phyloP scores from a whole-genome alignment of 75 land plant species.

The Cupressus sempervirens region DNA sequence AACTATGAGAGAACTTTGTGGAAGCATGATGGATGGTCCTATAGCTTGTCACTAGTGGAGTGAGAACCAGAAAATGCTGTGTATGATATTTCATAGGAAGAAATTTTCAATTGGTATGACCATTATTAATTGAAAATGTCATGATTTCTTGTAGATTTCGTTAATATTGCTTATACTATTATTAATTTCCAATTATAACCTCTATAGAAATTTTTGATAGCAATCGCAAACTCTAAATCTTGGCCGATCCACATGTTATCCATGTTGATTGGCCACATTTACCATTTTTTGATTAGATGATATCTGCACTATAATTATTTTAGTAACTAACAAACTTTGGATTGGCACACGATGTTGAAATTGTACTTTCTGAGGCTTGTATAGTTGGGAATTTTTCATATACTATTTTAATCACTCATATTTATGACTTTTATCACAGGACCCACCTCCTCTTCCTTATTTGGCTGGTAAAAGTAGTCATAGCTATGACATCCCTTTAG shows the following conservation, averaged over 20 bases:
- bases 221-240: not conserved
- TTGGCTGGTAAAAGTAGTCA: constrained; percentile 47
- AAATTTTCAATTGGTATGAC: no score
- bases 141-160: not conserved
- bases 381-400: not conserved
- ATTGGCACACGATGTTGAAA: not conserved
- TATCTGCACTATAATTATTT: not conserved
- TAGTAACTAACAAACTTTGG: not conserved
- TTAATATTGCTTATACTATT: not conserved
- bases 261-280: not conserved
- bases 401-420: not conserved
- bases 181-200: not conserved
- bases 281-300: not conserved
- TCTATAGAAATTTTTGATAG: not conserved
- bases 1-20: no score
- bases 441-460: constrained; percentile 81
- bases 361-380: not conserved
- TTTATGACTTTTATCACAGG: constrained; percentile 39
- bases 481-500: constrained; percentile 76
- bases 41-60: no score
- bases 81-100: no score
- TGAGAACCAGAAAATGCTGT: no score
- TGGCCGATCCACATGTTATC: not conserved
- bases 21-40: no score
- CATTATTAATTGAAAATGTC: no score